These are phyloP conservation scores for Senecio squalidus DNA, from an alignment of 140 eudicot species.

Conservation along the genomic window DNA sequence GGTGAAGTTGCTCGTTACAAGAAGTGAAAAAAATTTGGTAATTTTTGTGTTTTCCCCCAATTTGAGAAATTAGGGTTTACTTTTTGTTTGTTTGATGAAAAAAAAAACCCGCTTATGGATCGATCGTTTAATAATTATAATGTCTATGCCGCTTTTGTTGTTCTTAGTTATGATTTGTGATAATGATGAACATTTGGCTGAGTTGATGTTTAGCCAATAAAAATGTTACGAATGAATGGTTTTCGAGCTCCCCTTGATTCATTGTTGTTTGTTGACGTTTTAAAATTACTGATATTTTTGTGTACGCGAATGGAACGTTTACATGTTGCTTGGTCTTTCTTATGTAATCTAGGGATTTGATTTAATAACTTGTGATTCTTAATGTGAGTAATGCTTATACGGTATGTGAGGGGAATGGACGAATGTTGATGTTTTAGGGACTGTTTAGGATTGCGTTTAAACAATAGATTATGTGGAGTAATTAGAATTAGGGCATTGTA, in stretches of 20 bases:
- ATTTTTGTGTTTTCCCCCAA: too few species aligned
- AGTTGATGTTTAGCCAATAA: background rate
- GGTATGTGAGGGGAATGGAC: background rate
- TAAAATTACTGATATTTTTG: background rate
- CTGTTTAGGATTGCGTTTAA: background rate
- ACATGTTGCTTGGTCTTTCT: background rate
- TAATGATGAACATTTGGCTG: background rate
- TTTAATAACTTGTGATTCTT: background rate
- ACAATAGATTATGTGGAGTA: too few species aligned
- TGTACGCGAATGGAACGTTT: background rate
- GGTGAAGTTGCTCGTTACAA: conserved; percentile 93
- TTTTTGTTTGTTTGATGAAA: too few species aligned
- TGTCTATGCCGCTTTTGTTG: too few species aligned
- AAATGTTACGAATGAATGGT: background rate
- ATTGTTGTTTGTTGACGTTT: background rate
- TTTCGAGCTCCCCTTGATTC: background rate
- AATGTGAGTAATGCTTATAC: background rate
- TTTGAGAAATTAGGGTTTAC: background rate
- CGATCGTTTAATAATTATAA: too few species aligned
- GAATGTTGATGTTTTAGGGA: background rate
- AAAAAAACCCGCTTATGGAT: too few species aligned
- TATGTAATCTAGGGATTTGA: background rate
- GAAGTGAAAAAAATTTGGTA: too few species aligned
- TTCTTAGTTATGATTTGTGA: too few species aligned
- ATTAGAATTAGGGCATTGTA: too few species aligned